Evolutionary conservation across 805 yeast genomes (phyloP), one percentile per base, ranked within the genome.

Genomic region (Starmerella khaoyaiensis): DNA sequence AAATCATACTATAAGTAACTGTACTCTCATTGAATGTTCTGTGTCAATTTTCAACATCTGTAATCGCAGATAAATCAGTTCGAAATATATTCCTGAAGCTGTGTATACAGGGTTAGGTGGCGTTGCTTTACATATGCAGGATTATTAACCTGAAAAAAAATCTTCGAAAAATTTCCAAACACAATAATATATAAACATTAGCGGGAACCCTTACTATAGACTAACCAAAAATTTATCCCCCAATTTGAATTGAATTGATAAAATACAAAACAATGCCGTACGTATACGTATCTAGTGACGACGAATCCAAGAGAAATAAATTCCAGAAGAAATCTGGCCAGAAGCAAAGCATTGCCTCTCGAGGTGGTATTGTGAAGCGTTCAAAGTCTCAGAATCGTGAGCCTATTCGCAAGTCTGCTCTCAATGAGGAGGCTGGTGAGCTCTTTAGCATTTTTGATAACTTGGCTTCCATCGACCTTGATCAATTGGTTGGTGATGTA

Each of bases 251-350:
- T n/a, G n/a, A n/a, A n/a, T n/a, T n/a, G n/a, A n/a, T n/a, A 6
- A 20, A 30, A 21, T 26, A 28, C 17, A 17, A 6, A 20, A 28
- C 28, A 41, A 51, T 51, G 55, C 55, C 55, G 49, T 51, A 46
- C 48, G 51, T 49, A 25, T 51, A 51, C 51, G 48, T 51, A 35
- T 42, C 52, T 33, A 47, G 50, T 25, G 55, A 51, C 39, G 45
- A 46, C 31, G 55, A 51, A 23, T 39, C 16, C 17, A 36, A 44
- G 17, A 22, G 29, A 28, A 20, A 19, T n/a, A 23, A 23, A 4
- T 38, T 35, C 31, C 35, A 37, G 35, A 37, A 35, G 28, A 19
- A 23, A 23, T 23, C 22, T 23, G 19, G 15, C 21, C 28, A 20
- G 36, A 31, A 19, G 12, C 26, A 31, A 28, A 4, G 21, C 6